These are phyloP conservation scores for Nemania diffusa DNA, from an alignment of 2,329 filamentous ascomycete genomes.

Conservation along the genomic window DNA sequence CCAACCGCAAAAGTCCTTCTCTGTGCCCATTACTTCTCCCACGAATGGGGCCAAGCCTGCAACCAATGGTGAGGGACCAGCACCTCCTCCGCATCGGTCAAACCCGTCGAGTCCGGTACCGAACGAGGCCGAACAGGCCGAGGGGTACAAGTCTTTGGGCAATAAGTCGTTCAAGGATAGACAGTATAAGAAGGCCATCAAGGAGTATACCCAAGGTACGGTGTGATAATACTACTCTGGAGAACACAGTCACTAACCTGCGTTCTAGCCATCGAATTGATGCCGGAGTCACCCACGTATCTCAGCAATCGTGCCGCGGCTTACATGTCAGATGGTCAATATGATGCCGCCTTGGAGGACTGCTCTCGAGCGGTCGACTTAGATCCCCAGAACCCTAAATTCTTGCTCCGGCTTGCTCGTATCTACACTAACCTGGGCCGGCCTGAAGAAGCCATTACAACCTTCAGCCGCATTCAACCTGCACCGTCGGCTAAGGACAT, in stretches of 20 bases:
- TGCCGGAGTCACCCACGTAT: slow-evolving; percentile 87
- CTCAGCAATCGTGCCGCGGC: slow-evolving; percentile 95
- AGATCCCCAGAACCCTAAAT: slow-evolving; percentile 87
- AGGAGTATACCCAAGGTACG: slow-evolving; percentile 93
- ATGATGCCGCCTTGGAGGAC: slow-evolving; percentile 83
- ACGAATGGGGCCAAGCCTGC: slow-evolving; percentile 59
- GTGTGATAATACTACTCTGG: slow-evolving; percentile 7
- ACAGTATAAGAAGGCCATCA: slow-evolving; percentile 87
- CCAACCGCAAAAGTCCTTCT: slow-evolving; percentile 52
- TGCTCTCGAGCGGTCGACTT: slow-evolving; percentile 83
- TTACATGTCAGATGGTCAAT: slow-evolving; percentile 87
- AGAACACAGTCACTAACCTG: slow-evolving; percentile 28
- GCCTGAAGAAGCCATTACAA: slow-evolving; percentile 85
- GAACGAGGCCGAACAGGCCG: slow-evolving; percentile 76
- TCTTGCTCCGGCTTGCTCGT: slow-evolving; percentile 85
- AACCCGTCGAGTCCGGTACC: slow-evolving; percentile 68
- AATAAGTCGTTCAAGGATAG: slow-evolving; percentile 98
- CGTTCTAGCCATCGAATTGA: slow-evolving; percentile 85
- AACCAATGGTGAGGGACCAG: slow-evolving; percentile 61
- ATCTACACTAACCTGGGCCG: slow-evolving; percentile 89
- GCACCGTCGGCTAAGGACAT: slow-evolving; percentile 86
- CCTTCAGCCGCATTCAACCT: slow-evolving; percentile 83
- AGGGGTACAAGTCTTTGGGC: slow-evolving; percentile 89
- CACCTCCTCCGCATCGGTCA: slow-evolving; percentile 77
- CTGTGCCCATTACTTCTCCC: slow-evolving; percentile 60